A percentile compares a stretch with the other conserved stretches of the same genome.
Conservation (phyloP, 208 protist genomes). For the Leishmania lainsoni region DNA sequence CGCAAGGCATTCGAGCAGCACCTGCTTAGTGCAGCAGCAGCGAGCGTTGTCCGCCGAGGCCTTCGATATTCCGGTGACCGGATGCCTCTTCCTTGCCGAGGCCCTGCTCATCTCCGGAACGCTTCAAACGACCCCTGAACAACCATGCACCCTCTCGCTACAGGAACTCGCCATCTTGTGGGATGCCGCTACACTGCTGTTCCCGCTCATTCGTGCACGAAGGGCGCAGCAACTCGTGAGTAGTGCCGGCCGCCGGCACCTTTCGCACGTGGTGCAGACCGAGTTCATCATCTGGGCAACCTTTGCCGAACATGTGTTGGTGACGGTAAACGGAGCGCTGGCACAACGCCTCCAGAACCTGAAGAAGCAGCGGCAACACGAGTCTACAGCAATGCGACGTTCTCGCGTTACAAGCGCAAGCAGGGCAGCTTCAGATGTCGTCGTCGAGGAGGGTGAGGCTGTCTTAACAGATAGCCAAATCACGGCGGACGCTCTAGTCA, state of each 20-base stretch:
- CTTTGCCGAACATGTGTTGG: conserved; percentile 24
- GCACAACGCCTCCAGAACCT: conserved; percentile 24
- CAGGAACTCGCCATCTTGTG: conserved; percentile 44
- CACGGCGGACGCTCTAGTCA: conserved; percentile 13
- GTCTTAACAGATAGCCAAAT: neutral
- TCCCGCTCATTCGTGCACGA: conserved; percentile 37
- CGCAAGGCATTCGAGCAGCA: conserved; percentile 9
- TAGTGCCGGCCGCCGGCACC: neutral
- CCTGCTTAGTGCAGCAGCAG: neutral
- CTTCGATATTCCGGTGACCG: conserved; percentile 40
- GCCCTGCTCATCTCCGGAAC: conserved; percentile 41
- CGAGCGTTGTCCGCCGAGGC: neutral
- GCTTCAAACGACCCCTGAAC: neutral
- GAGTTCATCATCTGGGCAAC: conserved; percentile 30
- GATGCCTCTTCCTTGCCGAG: conserved; percentile 57
- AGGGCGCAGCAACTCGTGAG: conserved; percentile 17
- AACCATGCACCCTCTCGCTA: conserved; percentile 21
- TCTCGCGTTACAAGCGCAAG: neutral
- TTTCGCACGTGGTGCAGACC: conserved; percentile 2
- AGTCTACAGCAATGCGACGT: conserved; percentile 30
- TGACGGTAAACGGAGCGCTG: conserved; percentile 22
- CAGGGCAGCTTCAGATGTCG: neutral
- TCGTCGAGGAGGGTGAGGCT: neutral
- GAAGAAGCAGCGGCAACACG: conserved; percentile 12
- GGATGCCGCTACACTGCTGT: conserved; percentile 45